Base-by-base conservation (phyloP, 2,329 filamentous ascomycete species). In the Cladobotryum mycophilum region DNA sequence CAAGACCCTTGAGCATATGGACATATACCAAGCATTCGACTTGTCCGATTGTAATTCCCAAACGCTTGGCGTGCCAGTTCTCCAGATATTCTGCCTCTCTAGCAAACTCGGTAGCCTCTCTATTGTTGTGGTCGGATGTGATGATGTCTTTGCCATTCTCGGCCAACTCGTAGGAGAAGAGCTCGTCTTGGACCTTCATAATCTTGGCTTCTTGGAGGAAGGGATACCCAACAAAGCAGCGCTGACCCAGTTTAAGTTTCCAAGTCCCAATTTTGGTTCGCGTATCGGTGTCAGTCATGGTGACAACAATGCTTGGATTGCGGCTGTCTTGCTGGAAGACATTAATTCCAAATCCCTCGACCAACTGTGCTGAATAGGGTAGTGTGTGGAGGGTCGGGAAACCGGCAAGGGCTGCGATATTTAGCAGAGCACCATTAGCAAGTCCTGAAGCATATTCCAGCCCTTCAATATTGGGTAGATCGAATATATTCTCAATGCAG, bases 301-400 rank as follows among this genome's bases (percentile, higher is more conserved):
- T 96, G 51, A 97, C 80, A 20, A 97, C 82, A 83, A 97, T 91
- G 68, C 92, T 99, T 68, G 96, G 91, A 63, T 97, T 97, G 45
- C 89, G 85, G 65, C 91, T 96, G 59, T 97, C 93, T 60, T 92
- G 84, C 64, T 96, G 90, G 73, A 99, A 99, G 34, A 99, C 89
- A 56, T 85, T 93, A 54, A 99, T 88, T 2, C 90, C 90, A 58
- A 95, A 95, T 8, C 85, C 88, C 44, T 71, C 66, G 8, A 73
- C 62, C 17, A 97, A 75, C 51, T 82, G 79, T 2, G 89, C 93
- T 53, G 83, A 84, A 66, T 93, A 91, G 0, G 89, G 87, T 38
- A 99, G 72, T 2, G 88, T 93, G 57, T 91, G 88, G 61, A 99
- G 71, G 56, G 86, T 93, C 5, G 93, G 93, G 67, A 99, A 99